phyloP scores from a whole-genome alignment of 2,329 filamentous ascomycete species.

The Hypoxylon sp. region DNA sequence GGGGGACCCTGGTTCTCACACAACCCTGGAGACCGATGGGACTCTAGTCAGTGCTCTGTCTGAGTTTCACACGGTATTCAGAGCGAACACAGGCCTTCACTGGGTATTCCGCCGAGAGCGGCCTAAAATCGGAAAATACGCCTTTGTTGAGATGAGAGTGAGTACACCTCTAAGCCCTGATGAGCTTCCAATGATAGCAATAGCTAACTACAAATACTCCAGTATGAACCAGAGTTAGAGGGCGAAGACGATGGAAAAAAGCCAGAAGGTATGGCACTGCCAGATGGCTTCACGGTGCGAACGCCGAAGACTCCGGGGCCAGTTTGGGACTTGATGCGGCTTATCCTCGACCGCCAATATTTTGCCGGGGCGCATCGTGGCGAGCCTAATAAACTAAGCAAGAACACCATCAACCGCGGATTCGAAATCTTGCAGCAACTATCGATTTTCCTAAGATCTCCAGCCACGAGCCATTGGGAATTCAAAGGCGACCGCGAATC shows the following conservation, averaged over 20 bases:
- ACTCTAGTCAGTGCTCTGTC: conserved; percentile 59
- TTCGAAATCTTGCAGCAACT: conserved; percentile 84
- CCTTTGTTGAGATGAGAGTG: conserved; percentile 78
- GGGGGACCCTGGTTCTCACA: conserved; percentile 67
- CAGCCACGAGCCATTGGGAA: conserved; percentile 58
- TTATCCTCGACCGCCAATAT: conserved; percentile 85
- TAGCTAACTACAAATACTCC: conserved; percentile 6
- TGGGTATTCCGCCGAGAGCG: conserved; percentile 67
- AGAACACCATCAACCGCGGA: conserved; percentile 78
- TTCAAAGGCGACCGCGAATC: conserved; percentile 55
- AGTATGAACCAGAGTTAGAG: conserved; percentile 74
- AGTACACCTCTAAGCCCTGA: conserved; percentile 12
- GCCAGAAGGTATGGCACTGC: conserved; percentile 43
- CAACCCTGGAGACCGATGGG: conserved; percentile 56
- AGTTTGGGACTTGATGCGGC: conserved; percentile 76
- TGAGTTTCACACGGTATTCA: conserved; percentile 72
- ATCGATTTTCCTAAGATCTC: conserved; percentile 72
- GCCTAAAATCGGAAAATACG: conserved; percentile 78
- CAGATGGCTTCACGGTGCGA: conserved; percentile 40
- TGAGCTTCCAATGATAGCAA: neutral
- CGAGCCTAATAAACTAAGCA: conserved; percentile 81
- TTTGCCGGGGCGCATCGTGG: conserved; percentile 77
- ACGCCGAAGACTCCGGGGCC: conserved; percentile 52
- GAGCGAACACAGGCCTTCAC: conserved; percentile 68
- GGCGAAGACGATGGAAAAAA: conserved; percentile 44